These are phyloP conservation scores for Naumovozyma castellii DNA, from an alignment of 805 yeast species.

Conservation along the genomic window DNA sequence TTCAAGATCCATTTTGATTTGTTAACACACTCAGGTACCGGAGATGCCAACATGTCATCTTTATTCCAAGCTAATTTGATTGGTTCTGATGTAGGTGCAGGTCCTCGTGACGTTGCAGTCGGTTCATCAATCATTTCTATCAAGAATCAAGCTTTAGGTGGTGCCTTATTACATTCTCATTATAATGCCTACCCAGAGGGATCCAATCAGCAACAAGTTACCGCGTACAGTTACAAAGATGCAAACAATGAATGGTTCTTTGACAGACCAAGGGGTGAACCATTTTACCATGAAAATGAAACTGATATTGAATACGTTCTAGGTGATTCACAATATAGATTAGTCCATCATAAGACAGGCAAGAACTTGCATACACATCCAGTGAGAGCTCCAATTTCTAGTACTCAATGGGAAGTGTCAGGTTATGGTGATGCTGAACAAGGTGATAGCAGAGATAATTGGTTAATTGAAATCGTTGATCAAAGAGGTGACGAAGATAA, in stretches of 20 bases:
- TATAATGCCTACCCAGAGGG: constrained; percentile 81
- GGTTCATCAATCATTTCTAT: constrained; percentile 43
- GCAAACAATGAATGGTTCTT: constrained; percentile 74
- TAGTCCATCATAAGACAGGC: constrained; percentile 62
- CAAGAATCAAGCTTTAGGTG: constrained; percentile 63
- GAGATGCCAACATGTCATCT: constrained; percentile 71
- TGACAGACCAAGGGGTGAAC: constrained; percentile 44
- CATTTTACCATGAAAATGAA: constrained; percentile 23
- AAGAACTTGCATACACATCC: constrained; percentile 77
- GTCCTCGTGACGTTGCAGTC: constrained; percentile 63
- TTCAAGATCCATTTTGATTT: constrained; percentile 72
- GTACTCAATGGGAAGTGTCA: constrained; percentile 68
- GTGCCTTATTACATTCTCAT: constrained; percentile 81
- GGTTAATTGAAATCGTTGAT: constrained; percentile 76
- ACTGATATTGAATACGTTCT: constrained; percentile 33
- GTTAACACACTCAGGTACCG: constrained; percentile 68
- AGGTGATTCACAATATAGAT: constrained; percentile 59
- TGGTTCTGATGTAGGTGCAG: constrained; percentile 53
- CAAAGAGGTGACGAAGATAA: constrained; percentile 47
- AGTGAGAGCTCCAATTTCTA: constrained; percentile 64
- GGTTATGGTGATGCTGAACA: constrained; percentile 67
- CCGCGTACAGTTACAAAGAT: constrained; percentile 87
- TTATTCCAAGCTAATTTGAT: constrained; percentile 69
- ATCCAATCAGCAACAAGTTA: constrained; percentile 86
- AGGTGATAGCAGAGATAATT: constrained; percentile 80